Base-by-base conservation (phyloP, 2,329 filamentous ascomycete genomes). In the Penicillium vulpinum region DNA sequence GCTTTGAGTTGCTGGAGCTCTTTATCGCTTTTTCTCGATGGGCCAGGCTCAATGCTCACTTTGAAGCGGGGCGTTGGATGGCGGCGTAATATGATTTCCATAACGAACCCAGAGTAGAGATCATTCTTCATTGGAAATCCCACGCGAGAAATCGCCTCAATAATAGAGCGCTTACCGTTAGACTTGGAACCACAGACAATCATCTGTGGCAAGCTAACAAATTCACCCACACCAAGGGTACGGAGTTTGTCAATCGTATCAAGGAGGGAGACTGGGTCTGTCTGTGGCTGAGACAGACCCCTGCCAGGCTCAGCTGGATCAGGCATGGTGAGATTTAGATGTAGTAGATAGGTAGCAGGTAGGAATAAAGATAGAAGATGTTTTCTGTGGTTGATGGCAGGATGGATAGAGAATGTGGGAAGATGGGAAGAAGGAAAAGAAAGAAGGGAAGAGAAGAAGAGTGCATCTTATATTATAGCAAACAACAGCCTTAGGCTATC, bases 161-260 rank as follows among this genome's bases (percentile, higher is more conserved):
- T 31, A 1, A 50, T 11, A 5, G 84, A 86, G 13, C 80, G 85
- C 64, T 88, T 88, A 3, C 85, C 85, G 0, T 81, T 80, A 0
- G 81, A 84, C 51, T 85, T 83, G 54, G 85, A 81, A 10, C 85
- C 84, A 28, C 82, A 81, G 6, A 86, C 83, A 4, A 87, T 78
- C 35, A 85, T 77, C 60, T 83, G 80, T 1, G 83, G 82, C 0
- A 83, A 71, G 36, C 80, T 71, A 24, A 83, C 73, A 15, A 81
- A 75, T 2, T 69, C 77, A 9, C 72, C 78, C 2, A 81, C 74
- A 1, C 84, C 82, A 11, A 78, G 75, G 3, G 76, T 74, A 5
- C 81, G 78, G 0, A 88, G 71, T 0, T 75, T 73, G 61, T 85
- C 81, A 26, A 84, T 80, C 0, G 79, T 75, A 45, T 85, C 78